Conservation (phyloP, 352 stramenopile genomes). For the Phytophthora pseudosyringae region DNA sequence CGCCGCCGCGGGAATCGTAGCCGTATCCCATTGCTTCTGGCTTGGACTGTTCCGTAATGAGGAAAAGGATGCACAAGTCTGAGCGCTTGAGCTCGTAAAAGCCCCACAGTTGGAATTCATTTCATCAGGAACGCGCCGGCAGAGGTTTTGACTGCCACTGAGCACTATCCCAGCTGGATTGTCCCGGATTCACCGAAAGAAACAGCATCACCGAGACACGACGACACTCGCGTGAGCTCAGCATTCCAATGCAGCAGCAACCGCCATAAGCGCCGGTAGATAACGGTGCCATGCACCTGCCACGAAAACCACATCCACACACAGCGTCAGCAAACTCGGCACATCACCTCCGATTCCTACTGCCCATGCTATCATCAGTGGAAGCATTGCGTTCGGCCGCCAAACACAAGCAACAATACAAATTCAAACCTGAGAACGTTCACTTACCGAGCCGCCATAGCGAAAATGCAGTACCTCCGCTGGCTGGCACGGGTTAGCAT, state of each 20-base stretch:
- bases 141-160: conserved; percentile 3
- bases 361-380: no score
- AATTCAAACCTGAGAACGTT: conserved; percentile 24
- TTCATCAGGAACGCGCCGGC: neutral
- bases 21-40: conserved; percentile 15
- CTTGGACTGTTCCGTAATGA: neutral
- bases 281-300: no score
- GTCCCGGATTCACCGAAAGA: conserved; percentile 4
- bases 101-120: no score
- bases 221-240: neutral
- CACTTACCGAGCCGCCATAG: conserved; percentile 6
- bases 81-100: neutral
- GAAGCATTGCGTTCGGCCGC: no score
- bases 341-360: no score
- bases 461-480: neutral
- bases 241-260: neutral
- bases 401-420: neutral
- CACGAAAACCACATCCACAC: no score
- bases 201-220: neutral
- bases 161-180: neutral
- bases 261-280: neutral
- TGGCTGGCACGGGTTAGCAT: conserved; percentile 11
- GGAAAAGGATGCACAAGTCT: neutral
- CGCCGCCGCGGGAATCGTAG: conserved; percentile 10
- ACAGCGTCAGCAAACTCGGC: no score